Conservation (phyloP, 1,284 basidiomycete species). For the Apiotrichum mycotoxinovorans region DNA sequence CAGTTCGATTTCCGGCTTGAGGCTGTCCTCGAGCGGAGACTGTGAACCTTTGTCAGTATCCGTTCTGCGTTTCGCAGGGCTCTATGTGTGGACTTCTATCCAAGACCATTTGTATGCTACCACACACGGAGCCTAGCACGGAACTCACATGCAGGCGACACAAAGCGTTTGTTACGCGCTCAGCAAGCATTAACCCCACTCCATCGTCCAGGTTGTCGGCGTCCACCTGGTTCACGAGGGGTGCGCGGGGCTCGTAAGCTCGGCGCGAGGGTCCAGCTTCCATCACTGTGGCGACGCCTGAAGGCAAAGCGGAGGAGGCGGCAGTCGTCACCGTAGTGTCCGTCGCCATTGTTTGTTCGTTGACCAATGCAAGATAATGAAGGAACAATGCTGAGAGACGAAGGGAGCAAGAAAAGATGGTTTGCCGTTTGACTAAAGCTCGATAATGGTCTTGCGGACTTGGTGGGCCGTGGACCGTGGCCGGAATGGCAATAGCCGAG, state of each 20-base stretch:
- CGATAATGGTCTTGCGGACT: too few species aligned
- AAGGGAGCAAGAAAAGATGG: too few species aligned
- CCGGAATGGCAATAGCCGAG: constrained; percentile 4
- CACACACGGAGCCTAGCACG: too few species aligned
- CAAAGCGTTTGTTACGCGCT: constrained; percentile 76
- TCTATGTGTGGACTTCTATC: too few species aligned
- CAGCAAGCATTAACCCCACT: constrained; percentile 73
- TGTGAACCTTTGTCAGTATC: constrained; percentile 44
- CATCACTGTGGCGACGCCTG: too few species aligned
- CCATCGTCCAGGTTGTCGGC: constrained; percentile 89
- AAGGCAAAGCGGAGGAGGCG: neutral
- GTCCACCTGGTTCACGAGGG: constrained; percentile 88
- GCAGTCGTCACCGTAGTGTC: neutral
- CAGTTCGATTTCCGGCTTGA: constrained; percentile 77
- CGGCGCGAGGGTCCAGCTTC: constrained; percentile 4
- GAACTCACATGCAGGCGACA: constrained; percentile 62
- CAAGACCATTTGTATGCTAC: too few species aligned
- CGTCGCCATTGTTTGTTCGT: neutral
- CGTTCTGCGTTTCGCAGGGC: too few species aligned
- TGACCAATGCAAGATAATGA: too few species aligned
- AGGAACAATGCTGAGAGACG: too few species aligned
- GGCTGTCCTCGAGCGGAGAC: constrained; percentile 57
- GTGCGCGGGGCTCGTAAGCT: constrained; percentile 50
- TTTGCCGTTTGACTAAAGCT: too few species aligned
- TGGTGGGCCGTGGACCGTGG: neutral